Conservation (phyloP, 1,139 yeast genomes). For the Wickerhamomyces sp. region DNA sequence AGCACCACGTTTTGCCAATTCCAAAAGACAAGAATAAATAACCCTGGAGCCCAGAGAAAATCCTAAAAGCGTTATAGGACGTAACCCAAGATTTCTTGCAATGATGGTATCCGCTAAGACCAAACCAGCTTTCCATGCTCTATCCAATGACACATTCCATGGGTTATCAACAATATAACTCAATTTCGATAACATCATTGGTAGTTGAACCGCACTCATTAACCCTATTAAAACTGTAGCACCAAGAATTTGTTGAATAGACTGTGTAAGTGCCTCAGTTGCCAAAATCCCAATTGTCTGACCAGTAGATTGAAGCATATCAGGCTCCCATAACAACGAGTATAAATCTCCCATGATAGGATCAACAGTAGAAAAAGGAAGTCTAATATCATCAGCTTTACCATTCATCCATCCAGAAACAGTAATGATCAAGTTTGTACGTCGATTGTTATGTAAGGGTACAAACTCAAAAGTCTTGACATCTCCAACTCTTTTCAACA, state of each 20-base stretch:
- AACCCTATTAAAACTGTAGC: slow-evolving; percentile 87
- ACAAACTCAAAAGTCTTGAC: slow-evolving; percentile 91
- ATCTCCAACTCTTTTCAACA: slow-evolving; percentile 82
- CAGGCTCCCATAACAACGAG: slow-evolving; percentile 96
- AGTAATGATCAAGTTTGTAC: slow-evolving; percentile 84
- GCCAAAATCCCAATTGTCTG: slow-evolving; percentile 93
- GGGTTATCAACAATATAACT: slow-evolving; percentile 93
- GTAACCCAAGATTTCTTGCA: slow-evolving; percentile 80
- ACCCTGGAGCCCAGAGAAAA: slow-evolving; percentile 93
- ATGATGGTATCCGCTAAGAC: slow-evolving; percentile 88
- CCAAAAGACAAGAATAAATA: slow-evolving; percentile 84
- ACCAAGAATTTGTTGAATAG: slow-evolving; percentile 92
- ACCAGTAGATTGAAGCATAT: slow-evolving; percentile 93
- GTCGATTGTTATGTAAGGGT: slow-evolving; percentile 85
- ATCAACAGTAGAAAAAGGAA: slow-evolving; percentile 94
- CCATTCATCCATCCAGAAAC: slow-evolving; percentile 99
- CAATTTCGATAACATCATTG: slow-evolving; percentile 85
- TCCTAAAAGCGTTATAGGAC: slow-evolving; percentile 92
- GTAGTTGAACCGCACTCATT: slow-evolving; percentile 93
- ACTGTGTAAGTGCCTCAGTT: slow-evolving; percentile 86
- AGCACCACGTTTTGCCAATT: slow-evolving; percentile 81
- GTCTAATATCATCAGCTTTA: slow-evolving; percentile 88
- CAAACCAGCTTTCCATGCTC: slow-evolving; percentile 96
- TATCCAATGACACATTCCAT: slow-evolving; percentile 93
- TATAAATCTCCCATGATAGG: slow-evolving; percentile 97